A percentile compares a stretch with the other conserved stretches of the same genome.
phyloP scores from a whole-genome alignment of 768 basidiomycete species.

The Tylopilus balloui region DNA sequence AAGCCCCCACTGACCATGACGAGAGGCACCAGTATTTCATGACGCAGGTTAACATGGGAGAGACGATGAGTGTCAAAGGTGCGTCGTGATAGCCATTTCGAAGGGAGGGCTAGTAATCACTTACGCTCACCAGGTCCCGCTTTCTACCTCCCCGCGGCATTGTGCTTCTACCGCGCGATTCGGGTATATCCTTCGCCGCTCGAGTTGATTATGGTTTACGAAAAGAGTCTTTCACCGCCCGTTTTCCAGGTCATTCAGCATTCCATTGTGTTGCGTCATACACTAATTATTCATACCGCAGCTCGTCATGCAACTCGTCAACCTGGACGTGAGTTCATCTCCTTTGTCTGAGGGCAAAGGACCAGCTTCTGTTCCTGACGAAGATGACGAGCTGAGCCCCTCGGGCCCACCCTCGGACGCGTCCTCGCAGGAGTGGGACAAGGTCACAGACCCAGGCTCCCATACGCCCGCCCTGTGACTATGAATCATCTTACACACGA shows the following conservation, averaged over 20 bases:
- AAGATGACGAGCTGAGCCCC: slow-evolving; percentile 54
- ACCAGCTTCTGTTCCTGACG: slow-evolving; percentile 37
- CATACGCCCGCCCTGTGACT: slow-evolving; percentile 44
- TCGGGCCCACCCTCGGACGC: slow-evolving; percentile 78
- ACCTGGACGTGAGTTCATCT: slow-evolving; percentile 80
- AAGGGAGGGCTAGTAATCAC: not conserved
- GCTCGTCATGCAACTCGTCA: slow-evolving; percentile 80
- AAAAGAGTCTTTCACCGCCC: slow-evolving; percentile 80
- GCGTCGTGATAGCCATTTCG: not conserved
- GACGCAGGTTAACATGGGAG: slow-evolving; percentile 82
- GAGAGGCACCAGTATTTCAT: slow-evolving; percentile 90
- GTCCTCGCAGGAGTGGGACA: slow-evolving; percentile 90
- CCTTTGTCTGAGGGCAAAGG: slow-evolving; percentile 35
- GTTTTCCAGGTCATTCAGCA: slow-evolving; percentile 63
- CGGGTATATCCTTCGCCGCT: slow-evolving; percentile 92
- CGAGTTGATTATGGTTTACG: slow-evolving; percentile 92
- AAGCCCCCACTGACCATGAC: slow-evolving; percentile 60
- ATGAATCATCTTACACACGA: slow-evolving; percentile 26
- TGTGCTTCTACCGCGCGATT: slow-evolving; percentile 90
- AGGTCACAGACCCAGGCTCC: slow-evolving; percentile 69
- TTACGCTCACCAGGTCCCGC: slow-evolving; percentile 56
- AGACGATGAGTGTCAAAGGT: slow-evolving; percentile 78
- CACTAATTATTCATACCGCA: slow-evolving; percentile 23
- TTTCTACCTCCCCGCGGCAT: slow-evolving; percentile 74
- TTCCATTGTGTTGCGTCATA: not conserved